These are phyloP conservation scores for Draba incana DNA, from an alignment of 345 rosid species.

Conservation along the genomic window DNA sequence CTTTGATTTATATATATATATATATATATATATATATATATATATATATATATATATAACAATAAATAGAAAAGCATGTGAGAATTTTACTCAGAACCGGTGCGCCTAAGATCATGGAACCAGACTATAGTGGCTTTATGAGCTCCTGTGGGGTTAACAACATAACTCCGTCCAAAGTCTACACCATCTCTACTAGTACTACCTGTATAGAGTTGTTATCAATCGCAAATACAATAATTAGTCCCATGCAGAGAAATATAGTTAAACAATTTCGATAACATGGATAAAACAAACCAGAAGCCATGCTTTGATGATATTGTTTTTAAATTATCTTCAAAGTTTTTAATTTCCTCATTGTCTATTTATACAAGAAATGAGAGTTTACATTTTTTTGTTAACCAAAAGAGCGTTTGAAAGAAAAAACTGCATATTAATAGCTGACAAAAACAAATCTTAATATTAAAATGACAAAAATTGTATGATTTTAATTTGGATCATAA, in stretches of 20 bases:
- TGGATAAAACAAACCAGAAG: not conserved
- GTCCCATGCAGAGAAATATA: no score
- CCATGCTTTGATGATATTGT: conserved; percentile 2
- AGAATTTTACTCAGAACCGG: not conserved
- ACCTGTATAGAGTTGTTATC: not conserved
- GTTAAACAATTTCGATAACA: no score
- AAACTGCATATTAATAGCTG: not conserved
- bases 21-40: no score
- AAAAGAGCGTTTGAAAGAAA: not conserved
- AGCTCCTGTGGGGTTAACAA: not conserved
- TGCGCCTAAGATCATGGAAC: not conserved
- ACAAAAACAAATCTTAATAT: not conserved
- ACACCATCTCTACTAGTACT: not conserved
- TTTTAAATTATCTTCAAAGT: not conserved
- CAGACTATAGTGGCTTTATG: conserved; percentile 1
- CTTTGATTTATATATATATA: no score
- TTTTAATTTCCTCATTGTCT: conserved; percentile 1
- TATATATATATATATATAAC: no score
- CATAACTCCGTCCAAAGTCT: not conserved
- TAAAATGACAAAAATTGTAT: not conserved
- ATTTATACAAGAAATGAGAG: conserved; percentile 1
- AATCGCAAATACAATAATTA: no score
- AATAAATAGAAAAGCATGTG: no score
- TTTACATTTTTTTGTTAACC: not conserved
- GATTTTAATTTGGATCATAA: conserved; percentile 1